A percentile compares a stretch with the other conserved stretches of the same genome.
These are phyloP conservation scores for Colletotrichum somersetense DNA, from an alignment of 2,329 filamentous ascomycete species.

Conservation along the genomic window DNA sequence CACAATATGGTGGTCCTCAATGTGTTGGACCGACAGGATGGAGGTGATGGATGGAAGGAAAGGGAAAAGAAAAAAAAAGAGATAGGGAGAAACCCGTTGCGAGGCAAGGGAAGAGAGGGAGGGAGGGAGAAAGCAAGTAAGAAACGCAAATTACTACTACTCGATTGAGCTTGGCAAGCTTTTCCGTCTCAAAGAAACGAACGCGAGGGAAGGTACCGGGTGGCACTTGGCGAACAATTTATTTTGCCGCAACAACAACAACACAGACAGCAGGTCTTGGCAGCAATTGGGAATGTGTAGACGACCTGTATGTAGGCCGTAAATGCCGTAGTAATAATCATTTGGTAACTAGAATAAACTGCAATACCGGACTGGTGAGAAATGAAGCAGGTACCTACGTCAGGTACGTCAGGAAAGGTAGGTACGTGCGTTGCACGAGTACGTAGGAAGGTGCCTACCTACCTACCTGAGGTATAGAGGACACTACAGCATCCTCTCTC, in stretches of 20 bases:
- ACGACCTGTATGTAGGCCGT: no score
- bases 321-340: no score
- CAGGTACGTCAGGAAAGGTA: no score
- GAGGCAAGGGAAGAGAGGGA: slow-evolving; percentile 2
- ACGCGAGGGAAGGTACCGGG: background rate
- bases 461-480: no score
- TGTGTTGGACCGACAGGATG: background rate
- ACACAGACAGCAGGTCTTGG: slow-evolving; percentile 11
- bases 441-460: no score
- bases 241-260: background rate
- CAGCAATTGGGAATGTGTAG: slow-evolving; percentile 1
- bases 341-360: no score
- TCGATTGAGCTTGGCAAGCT: slow-evolving; percentile 21
- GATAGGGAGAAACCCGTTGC: background rate
- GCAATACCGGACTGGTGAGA: background rate
- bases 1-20: background rate
- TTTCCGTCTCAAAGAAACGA: background rate
- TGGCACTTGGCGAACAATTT: slow-evolving; percentile 20
- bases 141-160: slow-evolving; percentile 22
- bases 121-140: background rate
- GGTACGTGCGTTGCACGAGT: background rate
- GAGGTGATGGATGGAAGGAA: background rate
- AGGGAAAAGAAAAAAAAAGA: background rate
- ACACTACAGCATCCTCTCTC: background rate
- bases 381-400: background rate